Percentiles rank a stretch among this genome's conserved stretches.
These are phyloP conservation scores for Lactifluus subvellereus DNA, from an alignment of 768 basidiomycete species.

Conservation along the genomic window DNA sequence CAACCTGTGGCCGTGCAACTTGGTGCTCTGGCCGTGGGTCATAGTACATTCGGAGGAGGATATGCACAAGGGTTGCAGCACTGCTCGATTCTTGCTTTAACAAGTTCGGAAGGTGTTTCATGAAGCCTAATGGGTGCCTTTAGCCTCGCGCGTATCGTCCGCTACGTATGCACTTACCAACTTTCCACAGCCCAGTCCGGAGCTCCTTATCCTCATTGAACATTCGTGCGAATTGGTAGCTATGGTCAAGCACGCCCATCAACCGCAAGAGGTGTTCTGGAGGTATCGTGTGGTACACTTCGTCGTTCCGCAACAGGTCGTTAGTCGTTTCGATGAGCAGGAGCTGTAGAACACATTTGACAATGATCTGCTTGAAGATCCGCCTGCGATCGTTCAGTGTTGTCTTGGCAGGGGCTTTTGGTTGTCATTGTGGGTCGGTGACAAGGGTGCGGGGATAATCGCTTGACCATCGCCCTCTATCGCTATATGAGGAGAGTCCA, in stretches of 20 bases:
- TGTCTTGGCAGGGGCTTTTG: constrained; percentile 43
- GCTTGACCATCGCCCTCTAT: constrained; percentile 59
- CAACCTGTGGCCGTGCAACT: constrained; percentile 73
- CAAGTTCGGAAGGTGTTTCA: constrained; percentile 98
- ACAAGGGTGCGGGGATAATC: constrained; percentile 84
- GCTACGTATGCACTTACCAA: constrained; percentile 56
- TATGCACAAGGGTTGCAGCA: constrained; percentile 89
- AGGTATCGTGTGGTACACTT: constrained; percentile 90
- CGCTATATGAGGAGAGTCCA: constrained; percentile 17
- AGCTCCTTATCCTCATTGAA: constrained; percentile 99
- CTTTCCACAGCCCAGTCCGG: constrained; percentile 97
- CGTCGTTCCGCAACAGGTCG: constrained; percentile 86
- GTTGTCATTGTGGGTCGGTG: constrained; percentile 56
- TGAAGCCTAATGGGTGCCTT: constrained; percentile 65
- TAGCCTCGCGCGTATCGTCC: background rate
- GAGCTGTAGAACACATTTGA: constrained; percentile 97
- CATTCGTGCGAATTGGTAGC: constrained; percentile 93
- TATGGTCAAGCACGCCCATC: constrained; percentile 95
- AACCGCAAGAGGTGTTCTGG: constrained; percentile 88
- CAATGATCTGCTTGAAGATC: constrained; percentile 97
- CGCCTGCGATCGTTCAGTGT: constrained; percentile 67
- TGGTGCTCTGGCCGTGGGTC: constrained; percentile 87
- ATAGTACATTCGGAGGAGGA: constrained; percentile 89
- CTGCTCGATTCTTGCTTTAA: constrained; percentile 98
- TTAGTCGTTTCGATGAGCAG: constrained; percentile 96